phyloP scores from a whole-genome alignment of 129 eudicot species.

The Smallanthus sonchifolius region DNA sequence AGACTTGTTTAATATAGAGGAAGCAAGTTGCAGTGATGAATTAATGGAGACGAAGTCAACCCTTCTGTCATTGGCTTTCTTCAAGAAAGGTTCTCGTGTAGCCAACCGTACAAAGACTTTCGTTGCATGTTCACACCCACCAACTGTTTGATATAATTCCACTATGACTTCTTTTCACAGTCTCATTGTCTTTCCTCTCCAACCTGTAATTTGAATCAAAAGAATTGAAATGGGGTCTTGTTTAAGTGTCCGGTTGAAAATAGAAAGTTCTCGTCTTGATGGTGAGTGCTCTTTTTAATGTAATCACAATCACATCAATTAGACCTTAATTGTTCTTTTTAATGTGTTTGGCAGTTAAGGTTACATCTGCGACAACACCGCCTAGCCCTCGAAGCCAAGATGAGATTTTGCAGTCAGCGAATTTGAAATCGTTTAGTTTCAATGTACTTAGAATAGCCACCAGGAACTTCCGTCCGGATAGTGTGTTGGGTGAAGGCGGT shows the following conservation, averaged over 20 bases:
- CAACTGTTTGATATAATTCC: constrained; percentile 30
- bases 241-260: constrained; percentile 37
- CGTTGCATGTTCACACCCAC: constrained; percentile 32
- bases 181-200: constrained; percentile 1
- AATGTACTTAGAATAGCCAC: constrained; percentile 54
- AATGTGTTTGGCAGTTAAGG: constrained; percentile 21
- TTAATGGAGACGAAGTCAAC: constrained; percentile 40
- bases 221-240: constrained; percentile 38
- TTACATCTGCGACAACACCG: constrained; percentile 36
- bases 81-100: constrained; percentile 42
- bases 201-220: not conserved
- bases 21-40: constrained; percentile 27
- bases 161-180: constrained; percentile 7
- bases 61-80: constrained; percentile 29
- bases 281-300: constrained; percentile 13
- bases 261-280: constrained; percentile 38
- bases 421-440: constrained; percentile 48
- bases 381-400: constrained; percentile 48
- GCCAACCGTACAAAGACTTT: constrained; percentile 32
- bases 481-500: constrained; percentile 82
- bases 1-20: constrained; percentile 25
- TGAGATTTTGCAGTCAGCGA: constrained; percentile 57
- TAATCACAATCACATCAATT: not conserved
- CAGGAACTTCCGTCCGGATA: constrained; percentile 73
- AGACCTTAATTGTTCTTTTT: not conserved